Evolutionary conservation across 768 basidiomycete genomes (phyloP).

Genomic region (Daedaleopsis nitida): DNA sequence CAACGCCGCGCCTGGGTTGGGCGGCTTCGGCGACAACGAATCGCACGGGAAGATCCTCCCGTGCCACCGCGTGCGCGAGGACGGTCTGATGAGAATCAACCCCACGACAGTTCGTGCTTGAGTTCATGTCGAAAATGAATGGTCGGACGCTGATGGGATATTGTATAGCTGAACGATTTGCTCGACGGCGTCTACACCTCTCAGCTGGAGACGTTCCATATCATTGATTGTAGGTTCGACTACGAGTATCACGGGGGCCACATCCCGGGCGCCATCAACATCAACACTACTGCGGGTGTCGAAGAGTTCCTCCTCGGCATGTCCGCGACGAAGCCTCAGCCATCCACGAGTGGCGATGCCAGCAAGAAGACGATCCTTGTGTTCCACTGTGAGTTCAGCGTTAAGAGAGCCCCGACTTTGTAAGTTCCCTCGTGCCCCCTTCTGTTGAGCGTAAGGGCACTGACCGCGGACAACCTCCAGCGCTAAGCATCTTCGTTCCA

Average conservation of each 20-base stretch:
- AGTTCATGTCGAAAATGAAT: not conserved
- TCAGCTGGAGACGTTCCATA: conserved; percentile 65
- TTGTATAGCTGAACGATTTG: conserved; percentile 68
- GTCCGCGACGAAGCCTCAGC: conserved; percentile 55
- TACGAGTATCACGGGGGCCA: conserved; percentile 97
- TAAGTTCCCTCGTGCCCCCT: conserved; percentile 41
- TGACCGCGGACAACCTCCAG: conserved; percentile 40
- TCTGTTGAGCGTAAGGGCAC: not conserved
- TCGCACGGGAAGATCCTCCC: conserved; percentile 91
- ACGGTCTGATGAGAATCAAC: conserved; percentile 91
- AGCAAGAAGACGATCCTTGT: conserved; percentile 82
- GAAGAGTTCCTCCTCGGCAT: conserved; percentile 78
- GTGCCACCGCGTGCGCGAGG: conserved; percentile 91
- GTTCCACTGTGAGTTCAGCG: conserved; percentile 98
- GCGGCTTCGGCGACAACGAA: conserved; percentile 93
- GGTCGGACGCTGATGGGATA: conserved; percentile 13
- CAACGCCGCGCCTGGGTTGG: conserved; percentile 57
- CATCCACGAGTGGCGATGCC: conserved; percentile 74
- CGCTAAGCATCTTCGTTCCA: conserved; percentile 90
- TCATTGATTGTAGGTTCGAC: conserved; percentile 97
- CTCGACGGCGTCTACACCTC: conserved; percentile 73
- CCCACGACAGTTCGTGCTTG: conserved; percentile 65
- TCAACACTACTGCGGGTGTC: conserved; percentile 77
- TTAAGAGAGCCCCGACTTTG: conserved; percentile 95
- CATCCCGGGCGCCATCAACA: conserved; percentile 87